Evolutionary conservation across 2,329 filamentous ascomycete genomes (phyloP), one percentile per base, ranked within the genome.

Genomic region (Triangularia setosa): DNA sequence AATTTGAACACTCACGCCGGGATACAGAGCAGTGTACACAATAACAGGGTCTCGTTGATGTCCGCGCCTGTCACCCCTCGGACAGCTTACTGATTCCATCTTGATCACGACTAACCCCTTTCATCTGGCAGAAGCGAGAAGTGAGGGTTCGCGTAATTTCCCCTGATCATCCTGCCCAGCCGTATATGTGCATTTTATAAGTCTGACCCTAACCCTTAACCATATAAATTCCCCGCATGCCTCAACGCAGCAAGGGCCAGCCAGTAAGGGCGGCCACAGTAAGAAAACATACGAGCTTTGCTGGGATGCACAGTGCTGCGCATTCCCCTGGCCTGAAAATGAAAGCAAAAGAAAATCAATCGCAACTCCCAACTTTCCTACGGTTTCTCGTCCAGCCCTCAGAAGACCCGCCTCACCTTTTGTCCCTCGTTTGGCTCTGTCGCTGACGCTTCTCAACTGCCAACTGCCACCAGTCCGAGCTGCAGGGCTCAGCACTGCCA

Each of bases 281-380:
- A 11, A 58, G 56, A 40, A 58, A 21, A 59, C 57, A 59, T 44
- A 59, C 57, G 57, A 58, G 55, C 8, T 35, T 23, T 24, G 21
- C 23, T 25, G 27, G 30, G 33, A 59, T 59, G 57, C 57, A 59
- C 57, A 21, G 57, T 59, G 57, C 57, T 23, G 30, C n/a, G 57
- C 40, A 16, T n/a, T 59, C 57, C 57, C 33, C 33, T 48, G 33
- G 40, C 30, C 30, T 58, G 56, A 35, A 40, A 58, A n/a, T 14
- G 33, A 11, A 25, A 25, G 24, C 40, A 40, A 40, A 59, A 59
- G 21, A 14, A 55, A 28, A 25, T 25, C 24, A 14, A 48, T 59
- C 21, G 57, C 30, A 25, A 18, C 23, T 59, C 33, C 57, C 57
- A 40, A 35, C 30, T 59, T 44, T 59, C 30, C 30, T 23, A 21